These are phyloP conservation scores for Phlegmacium glaucopus DNA, from an alignment of 768 basidiomycete species.

Conservation along the genomic window DNA sequence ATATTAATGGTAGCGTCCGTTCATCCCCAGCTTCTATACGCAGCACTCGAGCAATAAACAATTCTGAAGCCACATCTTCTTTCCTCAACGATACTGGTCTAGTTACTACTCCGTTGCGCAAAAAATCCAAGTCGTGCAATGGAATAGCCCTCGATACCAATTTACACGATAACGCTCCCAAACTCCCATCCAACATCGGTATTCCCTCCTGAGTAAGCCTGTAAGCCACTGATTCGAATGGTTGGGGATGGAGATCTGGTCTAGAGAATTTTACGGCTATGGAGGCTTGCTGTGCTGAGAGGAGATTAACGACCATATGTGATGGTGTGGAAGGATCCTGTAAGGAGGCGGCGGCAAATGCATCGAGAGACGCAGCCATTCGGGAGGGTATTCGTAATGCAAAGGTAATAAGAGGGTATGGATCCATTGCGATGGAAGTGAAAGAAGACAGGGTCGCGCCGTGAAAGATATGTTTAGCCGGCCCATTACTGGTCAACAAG, in stretches of 20 bases:
- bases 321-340: conserved; percentile 16
- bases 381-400: conserved; percentile 87
- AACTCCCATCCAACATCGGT: conserved; percentile 52
- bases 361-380: conserved; percentile 64
- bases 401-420: conserved; percentile 84
- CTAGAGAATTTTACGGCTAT: conserved; percentile 71
- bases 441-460: conserved; percentile 95
- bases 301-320: conserved; percentile 78
- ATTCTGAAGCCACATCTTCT: conserved; percentile 49
- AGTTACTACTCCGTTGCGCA: conserved; percentile 19
- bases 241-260: conserved; percentile 61
- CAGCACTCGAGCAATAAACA: conserved; percentile 80
- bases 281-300: conserved; percentile 62
- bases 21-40: conserved; percentile 42
- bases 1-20: conserved; percentile 54
- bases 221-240: conserved; percentile 44
- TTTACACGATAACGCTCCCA: conserved; percentile 74
- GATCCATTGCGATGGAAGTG: conserved; percentile 87
- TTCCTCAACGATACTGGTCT: conserved; percentile 9
- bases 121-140: conserved; percentile 49
- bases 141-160: conserved; percentile 60
- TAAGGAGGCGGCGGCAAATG: conserved; percentile 14
- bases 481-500: conserved; percentile 13
- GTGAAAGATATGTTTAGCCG: conserved; percentile 44
- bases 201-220: conserved; percentile 47